These are phyloP conservation scores for Leccinellum luteum DNA, from an alignment of 768 basidiomycete species.

Conservation along the genomic window DNA sequence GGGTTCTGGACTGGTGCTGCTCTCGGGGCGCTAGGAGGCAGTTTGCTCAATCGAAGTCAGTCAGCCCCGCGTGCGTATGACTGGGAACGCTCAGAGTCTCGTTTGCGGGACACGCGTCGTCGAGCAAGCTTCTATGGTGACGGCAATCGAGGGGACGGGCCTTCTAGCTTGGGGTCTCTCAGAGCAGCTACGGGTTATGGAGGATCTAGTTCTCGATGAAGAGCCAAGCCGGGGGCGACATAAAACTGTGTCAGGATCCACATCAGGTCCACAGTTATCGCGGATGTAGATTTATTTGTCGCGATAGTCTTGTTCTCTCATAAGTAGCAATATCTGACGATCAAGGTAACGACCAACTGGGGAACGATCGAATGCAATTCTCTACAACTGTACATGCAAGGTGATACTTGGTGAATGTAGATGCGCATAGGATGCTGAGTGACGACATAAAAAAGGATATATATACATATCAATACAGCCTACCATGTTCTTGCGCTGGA, in stretches of 20 bases:
- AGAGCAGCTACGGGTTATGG: conserved; percentile 80
- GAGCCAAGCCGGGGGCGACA: conserved; percentile 2
- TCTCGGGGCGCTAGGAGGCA: conserved; percentile 66
- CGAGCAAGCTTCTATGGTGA: conserved; percentile 20
- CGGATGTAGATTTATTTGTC: not conserved
- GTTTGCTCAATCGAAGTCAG: conserved; percentile 45
- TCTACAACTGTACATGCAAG: not conserved
- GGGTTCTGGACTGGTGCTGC: conserved; percentile 88
- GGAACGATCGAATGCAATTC: not conserved
- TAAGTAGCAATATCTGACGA: not conserved
- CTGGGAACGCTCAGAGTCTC: conserved; percentile 52
- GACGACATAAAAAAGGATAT: not conserved
- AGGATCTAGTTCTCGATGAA: conserved; percentile 67
- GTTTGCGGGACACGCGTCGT: conserved; percentile 29
- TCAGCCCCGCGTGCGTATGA: conserved; percentile 42
- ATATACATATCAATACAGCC: not conserved
- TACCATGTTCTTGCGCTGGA: conserved; percentile 1
- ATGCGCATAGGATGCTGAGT: conserved; percentile 4
- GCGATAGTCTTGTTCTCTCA: not conserved
- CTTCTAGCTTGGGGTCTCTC: conserved; percentile 68
- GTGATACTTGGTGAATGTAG: conserved; percentile 14
- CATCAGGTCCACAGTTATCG: not conserved
- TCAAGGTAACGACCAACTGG: not conserved
- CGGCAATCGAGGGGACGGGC: conserved; percentile 64
- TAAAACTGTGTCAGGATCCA: not conserved